Evolutionary conservation across 1,284 basidiomycete genomes (phyloP), one percentile per base, ranked within the genome.

Genomic region (Vanrija sp.): DNA sequence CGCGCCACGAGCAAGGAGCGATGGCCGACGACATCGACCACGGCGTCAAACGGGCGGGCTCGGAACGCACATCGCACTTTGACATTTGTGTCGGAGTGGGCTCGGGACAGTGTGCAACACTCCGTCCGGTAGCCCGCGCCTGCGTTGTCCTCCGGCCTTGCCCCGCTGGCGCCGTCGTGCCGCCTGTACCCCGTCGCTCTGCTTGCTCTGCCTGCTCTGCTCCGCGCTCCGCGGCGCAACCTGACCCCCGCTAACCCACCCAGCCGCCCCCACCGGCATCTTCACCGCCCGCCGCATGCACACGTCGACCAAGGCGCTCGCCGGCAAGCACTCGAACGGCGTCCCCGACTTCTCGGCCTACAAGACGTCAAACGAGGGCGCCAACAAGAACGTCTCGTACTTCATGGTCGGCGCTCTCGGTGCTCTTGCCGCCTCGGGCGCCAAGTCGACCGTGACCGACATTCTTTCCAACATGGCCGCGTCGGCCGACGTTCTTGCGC

Each of bases 381-480:
- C 82, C 47, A 91, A 91, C 82, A 87, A 89, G 66, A 86, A 88
- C 55, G 80, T 97, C 57, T 89, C 89, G 37, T 99, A 99, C 82
- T 90, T 98, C 78, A 91, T 97, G 88, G 88, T 98, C 71, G 96
- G 96, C 63, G 86, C 91, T 45, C 84, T 98, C 73, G 96, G 96
- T 75, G 83, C 97, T 64, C 83, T 99, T 73, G 85, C 90, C 61
- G 96, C 96, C 53, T 89, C 90, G 19, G 90, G 86, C 60, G 95
- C 94, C 68, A 96, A 98, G 79, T 91, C 90, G 41, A 86, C 87
- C 63, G 87, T 98, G 60, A 85, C 90, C 61, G 95, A 97, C 77
- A 95, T 98, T 80, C 82, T 99, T 56, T 83, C 88, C 67, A 94
- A 92, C 63, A 94, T 99, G 90, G 83, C 89, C 55, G 96, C 96